Conservation (phyloP, 2,329 filamentous ascomycete species). For the Fusarium verrucosum region DNA sequence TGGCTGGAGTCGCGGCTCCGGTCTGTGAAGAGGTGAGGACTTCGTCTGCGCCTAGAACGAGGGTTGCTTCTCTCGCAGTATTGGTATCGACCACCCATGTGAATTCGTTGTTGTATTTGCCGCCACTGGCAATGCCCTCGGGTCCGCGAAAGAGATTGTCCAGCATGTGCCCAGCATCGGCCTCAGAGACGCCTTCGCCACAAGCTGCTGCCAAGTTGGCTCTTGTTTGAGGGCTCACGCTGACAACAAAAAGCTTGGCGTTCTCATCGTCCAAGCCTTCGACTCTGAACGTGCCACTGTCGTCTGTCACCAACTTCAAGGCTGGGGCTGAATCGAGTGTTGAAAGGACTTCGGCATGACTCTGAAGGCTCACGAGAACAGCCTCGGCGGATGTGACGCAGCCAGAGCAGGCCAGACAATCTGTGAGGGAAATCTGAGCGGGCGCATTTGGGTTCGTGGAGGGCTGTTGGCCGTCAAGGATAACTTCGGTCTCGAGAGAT, state of each 20-base stretch:
- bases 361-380: slow-evolving; percentile 94
- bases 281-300: slow-evolving; percentile 51
- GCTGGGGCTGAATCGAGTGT: slow-evolving; percentile 76
- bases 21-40: slow-evolving; percentile 56
- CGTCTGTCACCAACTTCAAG: slow-evolving; percentile 52
- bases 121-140: slow-evolving; percentile 73
- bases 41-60: slow-evolving; percentile 83
- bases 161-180: slow-evolving; percentile 82
- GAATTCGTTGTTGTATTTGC: slow-evolving; percentile 79
- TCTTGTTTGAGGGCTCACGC: slow-evolving; percentile 88
- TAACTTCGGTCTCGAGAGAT: slow-evolving; percentile 79
- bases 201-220: slow-evolving; percentile 89
- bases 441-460: slow-evolving; percentile 68
- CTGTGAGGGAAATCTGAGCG: slow-evolving; percentile 93
- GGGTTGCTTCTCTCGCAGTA: slow-evolving; percentile 78
- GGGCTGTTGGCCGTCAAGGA: slow-evolving; percentile 83
- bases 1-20: slow-evolving; percentile 38
- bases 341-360: slow-evolving; percentile 87
- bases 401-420: slow-evolving; percentile 96
- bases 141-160: slow-evolving; percentile 77
- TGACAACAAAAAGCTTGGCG: slow-evolving; percentile 87
- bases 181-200: slow-evolving; percentile 74
- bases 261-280: slow-evolving; percentile 65
- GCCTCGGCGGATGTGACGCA: slow-evolving; percentile 98
- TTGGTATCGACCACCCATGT: slow-evolving; percentile 93